phyloP scores from a whole-genome alignment of 2,329 filamentous ascomycete genomes.

The Fusarium liriodendri region DNA sequence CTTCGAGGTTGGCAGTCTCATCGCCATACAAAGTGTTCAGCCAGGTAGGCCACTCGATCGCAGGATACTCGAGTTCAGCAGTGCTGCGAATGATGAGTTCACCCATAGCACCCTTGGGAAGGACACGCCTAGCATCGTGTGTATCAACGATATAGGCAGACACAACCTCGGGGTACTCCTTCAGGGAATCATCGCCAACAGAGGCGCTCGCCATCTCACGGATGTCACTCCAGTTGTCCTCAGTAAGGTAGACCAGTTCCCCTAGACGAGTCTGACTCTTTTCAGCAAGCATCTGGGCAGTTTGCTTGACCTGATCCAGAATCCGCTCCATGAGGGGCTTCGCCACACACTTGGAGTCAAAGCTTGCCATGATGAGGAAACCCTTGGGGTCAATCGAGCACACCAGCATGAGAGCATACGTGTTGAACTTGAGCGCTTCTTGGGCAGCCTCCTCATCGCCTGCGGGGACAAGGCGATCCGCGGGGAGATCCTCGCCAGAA shows the following conservation, averaged over 20 bases:
- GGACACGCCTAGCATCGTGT: slow-evolving; percentile 46
- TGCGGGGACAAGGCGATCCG: neutral
- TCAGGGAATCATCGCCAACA: slow-evolving; percentile 22
- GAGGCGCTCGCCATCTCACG: slow-evolving; percentile 37
- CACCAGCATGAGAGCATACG: slow-evolving; percentile 73
- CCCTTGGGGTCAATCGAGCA: slow-evolving; percentile 68
- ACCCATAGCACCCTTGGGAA: slow-evolving; percentile 56
- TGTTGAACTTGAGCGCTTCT: slow-evolving; percentile 69
- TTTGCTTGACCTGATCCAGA: slow-evolving; percentile 62
- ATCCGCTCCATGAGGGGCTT: slow-evolving; percentile 63
- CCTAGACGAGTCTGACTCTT: slow-evolving; percentile 48
- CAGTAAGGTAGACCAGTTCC: slow-evolving; percentile 49
- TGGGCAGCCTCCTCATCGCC: slow-evolving; percentile 65
- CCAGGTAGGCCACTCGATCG: slow-evolving; percentile 45
- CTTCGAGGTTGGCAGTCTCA: neutral
- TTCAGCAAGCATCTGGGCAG: slow-evolving; percentile 61
- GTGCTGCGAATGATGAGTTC: slow-evolving; percentile 56
- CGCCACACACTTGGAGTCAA: slow-evolving; percentile 70
- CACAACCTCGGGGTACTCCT: slow-evolving; percentile 42
- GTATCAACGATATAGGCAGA: slow-evolving; percentile 56
- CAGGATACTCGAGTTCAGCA: slow-evolving; percentile 39
- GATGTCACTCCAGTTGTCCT: slow-evolving; percentile 50
- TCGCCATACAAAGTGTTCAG: slow-evolving; percentile 30
- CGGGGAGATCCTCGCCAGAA: slow-evolving; percentile 45
- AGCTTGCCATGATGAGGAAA: slow-evolving; percentile 71